Percentiles rank a stretch among this genome's conserved stretches.
These are phyloP conservation scores for Acorus calamus DNA, from an alignment of 106 monocot species.

Conservation along the genomic window DNA sequence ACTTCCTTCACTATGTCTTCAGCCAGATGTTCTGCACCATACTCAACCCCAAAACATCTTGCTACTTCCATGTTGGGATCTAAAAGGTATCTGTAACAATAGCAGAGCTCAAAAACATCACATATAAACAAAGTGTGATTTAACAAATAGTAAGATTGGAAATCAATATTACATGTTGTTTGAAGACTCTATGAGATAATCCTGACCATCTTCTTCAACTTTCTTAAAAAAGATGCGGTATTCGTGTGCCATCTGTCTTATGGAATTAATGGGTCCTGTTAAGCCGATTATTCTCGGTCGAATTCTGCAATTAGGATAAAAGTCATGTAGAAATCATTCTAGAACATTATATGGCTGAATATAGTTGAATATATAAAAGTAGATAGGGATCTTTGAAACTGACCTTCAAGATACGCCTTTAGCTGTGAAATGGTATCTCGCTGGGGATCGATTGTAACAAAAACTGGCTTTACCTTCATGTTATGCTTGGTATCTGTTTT, in stretches of 20 bases:
- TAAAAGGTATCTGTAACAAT: slow-evolving; percentile 46
- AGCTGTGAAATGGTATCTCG: slow-evolving; percentile 81
- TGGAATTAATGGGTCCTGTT: slow-evolving; percentile 50
- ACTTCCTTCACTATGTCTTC: slow-evolving; percentile 48
- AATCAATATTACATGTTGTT: slow-evolving; percentile 58
- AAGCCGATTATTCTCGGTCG: slow-evolving; percentile 80
- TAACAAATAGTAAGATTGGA: not conserved
- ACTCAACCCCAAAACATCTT: slow-evolving; percentile 61
- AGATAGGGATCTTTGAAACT: slow-evolving; percentile 3
- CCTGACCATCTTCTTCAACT: slow-evolving; percentile 81
- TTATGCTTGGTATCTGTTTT: slow-evolving; percentile 49
- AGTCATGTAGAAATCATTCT: not conserved
- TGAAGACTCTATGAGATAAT: slow-evolving; percentile 88
- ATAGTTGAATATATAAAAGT: not conserved
- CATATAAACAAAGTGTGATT: not conserved
- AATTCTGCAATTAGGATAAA: slow-evolving; percentile 50
- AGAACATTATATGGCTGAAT: not conserved
- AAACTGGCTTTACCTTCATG: slow-evolving; percentile 64
- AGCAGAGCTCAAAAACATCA: not conserved
- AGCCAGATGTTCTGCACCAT: slow-evolving; percentile 47
- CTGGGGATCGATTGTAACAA: slow-evolving; percentile 86
- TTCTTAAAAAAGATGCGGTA: slow-evolving; percentile 90
- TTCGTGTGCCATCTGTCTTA: slow-evolving; percentile 88
- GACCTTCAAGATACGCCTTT: slow-evolving; percentile 70
- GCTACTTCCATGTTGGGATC: slow-evolving; percentile 70